Base-by-base conservation (phyloP, 2,329 filamentous ascomycete genomes). In the Scleromitrula shiraiana region DNA sequence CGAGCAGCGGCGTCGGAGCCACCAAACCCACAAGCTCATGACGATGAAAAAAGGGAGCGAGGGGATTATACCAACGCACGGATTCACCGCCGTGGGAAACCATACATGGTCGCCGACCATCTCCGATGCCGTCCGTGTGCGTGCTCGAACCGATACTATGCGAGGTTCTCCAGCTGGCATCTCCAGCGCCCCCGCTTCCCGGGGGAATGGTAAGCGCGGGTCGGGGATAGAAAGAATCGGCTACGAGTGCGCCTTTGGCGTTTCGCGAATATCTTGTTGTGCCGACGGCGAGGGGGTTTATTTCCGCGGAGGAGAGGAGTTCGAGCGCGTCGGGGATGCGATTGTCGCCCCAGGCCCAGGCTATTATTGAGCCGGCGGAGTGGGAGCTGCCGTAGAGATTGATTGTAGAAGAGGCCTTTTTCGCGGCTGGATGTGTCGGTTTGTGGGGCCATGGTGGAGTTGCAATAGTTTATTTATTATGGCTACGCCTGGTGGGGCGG, bases 201-300 rank as follows among this genome's bases (percentile, higher is more conserved):
- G 82, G 78, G 0, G 78, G 77, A 29, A 83, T 69, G 12, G 76
- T 79, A 27, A 83, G 69, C 15, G 74, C 76, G 50, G 82, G 77
- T 35, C 78, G 76, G 46, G 68, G 60, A 50, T 78, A 76, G 19
- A 82, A 68, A 2, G 78, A 78, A 14, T 77, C 77, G 4, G 73
- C 75, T n/a, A 82, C 68, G 53, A 82, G 72, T 24, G 78, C 78
- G 10, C 78, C 78, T 66, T 82, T 82, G 48, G 77, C 78, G 64
- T 82, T 80, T 33, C 78, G 74, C 45, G 76, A 81, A 68, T 78
- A 83, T 5, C 79, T 79, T 12, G 77, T 82, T 2, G 81, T 77
- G 40, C 75, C 78, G 17, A 78, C 63, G 2, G 66, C 67, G 30
- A 60, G 67, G 20, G 69, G 56, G 62, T 77, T 70, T 60, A 82